Evolutionary conservation across 2,329 filamentous ascomycete species (phyloP).

Genomic region (Penicillium sp.): DNA sequence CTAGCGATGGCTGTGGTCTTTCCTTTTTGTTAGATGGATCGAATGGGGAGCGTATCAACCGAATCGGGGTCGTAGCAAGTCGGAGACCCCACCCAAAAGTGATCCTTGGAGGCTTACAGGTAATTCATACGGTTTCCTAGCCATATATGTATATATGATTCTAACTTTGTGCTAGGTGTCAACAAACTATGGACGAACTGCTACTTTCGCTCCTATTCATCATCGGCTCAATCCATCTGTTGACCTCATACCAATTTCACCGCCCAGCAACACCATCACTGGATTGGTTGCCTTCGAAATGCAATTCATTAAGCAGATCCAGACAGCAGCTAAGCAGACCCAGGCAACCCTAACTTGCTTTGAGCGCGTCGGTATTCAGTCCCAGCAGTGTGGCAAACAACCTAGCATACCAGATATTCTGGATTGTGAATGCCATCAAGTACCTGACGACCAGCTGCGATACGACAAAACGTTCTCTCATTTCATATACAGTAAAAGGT

Average conservation of each 20-base stretch:
- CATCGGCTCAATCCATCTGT: neutral
- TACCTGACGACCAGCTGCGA: neutral
- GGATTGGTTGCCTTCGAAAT: neutral
- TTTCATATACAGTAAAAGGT: neutral
- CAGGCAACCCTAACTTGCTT: neutral
- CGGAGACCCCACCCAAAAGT: neutral
- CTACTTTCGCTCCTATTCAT: neutral
- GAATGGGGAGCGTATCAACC: neutral
- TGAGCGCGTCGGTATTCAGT: neutral
- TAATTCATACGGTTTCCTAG: neutral
- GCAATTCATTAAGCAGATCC: neutral
- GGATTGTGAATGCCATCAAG: neutral
- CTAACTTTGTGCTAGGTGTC: neutral
- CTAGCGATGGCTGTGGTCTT: neutral
- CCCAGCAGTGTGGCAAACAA: neutral
- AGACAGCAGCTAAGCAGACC: neutral
- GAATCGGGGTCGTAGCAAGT: neutral
- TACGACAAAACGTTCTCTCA: neutral
- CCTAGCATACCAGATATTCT: neutral
- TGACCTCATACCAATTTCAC: neutral
- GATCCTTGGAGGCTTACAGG: neutral
- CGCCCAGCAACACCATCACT: neutral
- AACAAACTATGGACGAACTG: neutral
- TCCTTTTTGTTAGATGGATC: neutral
- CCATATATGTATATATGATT: neutral